phyloP scores from a whole-genome alignment of 495 filamentous ascomycete genomes.

The Penicillium maclennaniae region DNA sequence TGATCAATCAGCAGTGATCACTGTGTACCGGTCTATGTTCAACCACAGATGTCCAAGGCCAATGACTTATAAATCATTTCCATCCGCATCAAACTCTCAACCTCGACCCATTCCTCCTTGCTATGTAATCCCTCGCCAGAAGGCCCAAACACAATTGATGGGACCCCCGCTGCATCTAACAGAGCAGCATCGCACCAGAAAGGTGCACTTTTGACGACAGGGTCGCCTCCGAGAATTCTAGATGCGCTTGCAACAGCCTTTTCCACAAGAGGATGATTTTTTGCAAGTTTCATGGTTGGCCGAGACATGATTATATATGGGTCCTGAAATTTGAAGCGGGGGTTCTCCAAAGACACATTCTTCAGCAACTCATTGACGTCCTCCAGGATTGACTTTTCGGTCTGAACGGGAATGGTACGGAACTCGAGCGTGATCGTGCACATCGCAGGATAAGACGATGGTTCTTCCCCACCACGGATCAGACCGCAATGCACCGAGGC shows the following conservation, averaged over 20 bases:
- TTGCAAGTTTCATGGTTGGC: slow-evolving; percentile 30
- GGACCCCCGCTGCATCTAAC: slow-evolving; percentile 35
- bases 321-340: slow-evolving; percentile 24
- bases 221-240: slow-evolving; percentile 12
- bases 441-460: slow-evolving; percentile 43
- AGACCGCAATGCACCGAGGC: slow-evolving; percentile 42
- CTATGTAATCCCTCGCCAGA: slow-evolving; percentile 40
- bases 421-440: slow-evolving; percentile 43
- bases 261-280: slow-evolving; percentile 33
- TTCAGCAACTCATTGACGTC: slow-evolving; percentile 28
- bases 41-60: slow-evolving; percentile 30
- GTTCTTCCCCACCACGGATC: slow-evolving; percentile 45
- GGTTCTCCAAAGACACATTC: slow-evolving; percentile 15
- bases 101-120: slow-evolving; percentile 45
- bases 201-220: slow-evolving; percentile 18
- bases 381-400: slow-evolving; percentile 21
- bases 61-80: slow-evolving; percentile 21
- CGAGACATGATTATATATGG: slow-evolving; percentile 33
- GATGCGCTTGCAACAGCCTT: slow-evolving; percentile 19
- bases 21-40: not conserved
- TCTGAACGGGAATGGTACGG: slow-evolving; percentile 40
- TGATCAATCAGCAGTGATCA: not conserved
- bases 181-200: slow-evolving; percentile 47
- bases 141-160: slow-evolving; percentile 41
- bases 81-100: slow-evolving; percentile 29